phyloP scores from a whole-genome alignment of 1,139 yeast genomes.

The Tardiomyces depauwii region DNA sequence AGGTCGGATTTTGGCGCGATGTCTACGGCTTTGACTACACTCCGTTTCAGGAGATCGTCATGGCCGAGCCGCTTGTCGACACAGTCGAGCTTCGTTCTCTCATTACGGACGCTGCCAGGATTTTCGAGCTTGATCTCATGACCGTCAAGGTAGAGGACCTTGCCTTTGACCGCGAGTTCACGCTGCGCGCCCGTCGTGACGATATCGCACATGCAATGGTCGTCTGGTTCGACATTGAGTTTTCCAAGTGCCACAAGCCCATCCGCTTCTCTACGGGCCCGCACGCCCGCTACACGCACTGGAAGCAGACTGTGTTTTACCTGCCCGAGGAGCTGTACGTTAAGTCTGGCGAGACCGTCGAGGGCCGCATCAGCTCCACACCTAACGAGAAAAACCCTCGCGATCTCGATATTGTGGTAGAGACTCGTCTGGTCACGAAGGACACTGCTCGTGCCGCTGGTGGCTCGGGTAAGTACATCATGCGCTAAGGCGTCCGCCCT shows the following conservation, averaged over 20 bases:
- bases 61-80: conserved; percentile 92
- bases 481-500: conserved; percentile 34
- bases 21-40: conserved; percentile 95
- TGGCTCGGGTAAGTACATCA: conserved; percentile 53
- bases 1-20: conserved; percentile 91
- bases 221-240: conserved; percentile 91
- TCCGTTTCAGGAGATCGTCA: conserved; percentile 58
- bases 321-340: conserved; percentile 71
- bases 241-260: conserved; percentile 40
- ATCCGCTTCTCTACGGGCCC: conserved; percentile 36
- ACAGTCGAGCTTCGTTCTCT: conserved; percentile 77
- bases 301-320: conserved; percentile 97
- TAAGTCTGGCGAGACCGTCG: conserved; percentile 63
- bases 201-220: conserved; percentile 84
- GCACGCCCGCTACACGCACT: conserved; percentile 38
- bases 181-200: conserved; percentile 60
- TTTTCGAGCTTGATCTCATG: conserved; percentile 80
- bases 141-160: conserved; percentile 78
- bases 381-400: conserved; percentile 78
- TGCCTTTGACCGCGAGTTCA: conserved; percentile 58
- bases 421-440: conserved; percentile 42
- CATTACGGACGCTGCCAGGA: conserved; percentile 54
- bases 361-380: conserved; percentile 60
- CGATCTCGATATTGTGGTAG: conserved; percentile 36
- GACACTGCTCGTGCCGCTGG: conserved; percentile 29